phyloP scores from a whole-genome alignment of 2,329 filamentous ascomycete genomes.

The Epichloe hybrida region DNA sequence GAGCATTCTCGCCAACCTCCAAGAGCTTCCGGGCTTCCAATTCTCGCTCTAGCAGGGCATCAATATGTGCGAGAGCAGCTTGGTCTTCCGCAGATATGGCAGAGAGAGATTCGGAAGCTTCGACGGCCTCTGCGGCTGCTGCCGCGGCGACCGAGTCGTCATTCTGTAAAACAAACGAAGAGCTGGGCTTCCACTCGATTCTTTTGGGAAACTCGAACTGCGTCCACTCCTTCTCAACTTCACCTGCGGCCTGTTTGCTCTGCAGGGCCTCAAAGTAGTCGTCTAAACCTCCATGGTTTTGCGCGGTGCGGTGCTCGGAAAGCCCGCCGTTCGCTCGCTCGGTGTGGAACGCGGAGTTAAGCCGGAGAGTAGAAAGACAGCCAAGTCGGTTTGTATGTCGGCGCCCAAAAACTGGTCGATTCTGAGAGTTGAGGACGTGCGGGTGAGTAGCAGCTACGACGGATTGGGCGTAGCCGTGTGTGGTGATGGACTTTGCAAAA shows the following conservation, averaged over 20 bases:
- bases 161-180: conserved; percentile 43
- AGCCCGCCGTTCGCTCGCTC: conserved; percentile 37
- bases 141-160: conserved; percentile 34
- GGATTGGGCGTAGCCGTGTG: conserved; percentile 95
- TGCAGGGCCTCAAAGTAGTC: conserved; percentile 89
- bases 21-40: conserved; percentile 42
- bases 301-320: conserved; percentile 41
- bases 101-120: conserved; percentile 23
- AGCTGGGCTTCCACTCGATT: conserved; percentile 72
- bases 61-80: conserved; percentile 63
- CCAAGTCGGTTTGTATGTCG: conserved; percentile 41
- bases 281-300: conserved; percentile 55
- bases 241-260: conserved; percentile 51
- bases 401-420: conserved; percentile 48
- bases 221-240: conserved; percentile 70
- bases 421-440: conserved; percentile 62
- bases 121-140: conserved; percentile 20
- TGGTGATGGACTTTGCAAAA: conserved; percentile 79
- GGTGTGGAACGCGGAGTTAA: conserved; percentile 66
- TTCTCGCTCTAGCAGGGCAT: conserved; percentile 72
- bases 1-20: conserved; percentile 30
- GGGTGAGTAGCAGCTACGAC: conserved; percentile 87
- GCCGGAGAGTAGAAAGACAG: conserved; percentile 43
- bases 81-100: conserved; percentile 33
- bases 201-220: conserved; percentile 81